Evolutionary conservation across 169 alveolate genomes (phyloP).

Genomic region (Amoebophrya sp.): DNA sequence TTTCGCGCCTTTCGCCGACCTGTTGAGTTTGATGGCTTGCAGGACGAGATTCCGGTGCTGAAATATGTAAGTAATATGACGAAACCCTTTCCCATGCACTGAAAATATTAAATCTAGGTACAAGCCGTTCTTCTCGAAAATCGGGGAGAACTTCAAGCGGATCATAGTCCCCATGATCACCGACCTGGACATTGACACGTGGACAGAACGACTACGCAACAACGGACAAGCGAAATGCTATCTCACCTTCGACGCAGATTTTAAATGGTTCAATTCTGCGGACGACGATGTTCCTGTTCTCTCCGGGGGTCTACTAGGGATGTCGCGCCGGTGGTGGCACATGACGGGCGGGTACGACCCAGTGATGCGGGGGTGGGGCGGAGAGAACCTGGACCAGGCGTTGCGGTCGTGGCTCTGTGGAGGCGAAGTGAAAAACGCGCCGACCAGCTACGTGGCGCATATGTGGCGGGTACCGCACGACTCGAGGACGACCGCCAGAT

Average conservation of each 20-base stretch:
- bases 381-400: conserved; percentile 59
- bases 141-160: conserved; percentile 37
- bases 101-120: neutral
- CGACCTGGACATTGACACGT: conserved; percentile 57
- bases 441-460: conserved; percentile 46
- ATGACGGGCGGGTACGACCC: conserved; percentile 54
- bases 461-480: conserved; percentile 50
- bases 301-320: conserved; percentile 54
- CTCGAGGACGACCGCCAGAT: conserved; percentile 41
- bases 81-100: no score
- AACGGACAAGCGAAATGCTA: conserved; percentile 55
- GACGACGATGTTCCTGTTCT: conserved; percentile 45
- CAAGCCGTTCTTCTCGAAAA: neutral
- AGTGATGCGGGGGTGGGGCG: conserved; percentile 59
- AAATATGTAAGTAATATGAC: no score
- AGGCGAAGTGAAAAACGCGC: conserved; percentile 53
- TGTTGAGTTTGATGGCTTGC: no score
- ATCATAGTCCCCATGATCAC: conserved; percentile 57
- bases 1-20: no score
- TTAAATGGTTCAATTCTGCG: conserved; percentile 54
- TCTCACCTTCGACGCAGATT: conserved; percentile 55
- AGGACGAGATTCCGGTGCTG: no score
- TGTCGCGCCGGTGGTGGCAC: conserved; percentile 56
- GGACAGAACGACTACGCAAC: conserved; percentile 51
- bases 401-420: conserved; percentile 61